Evolutionary conservation across 164 flowering plant species (phyloP).

Genomic region (Stephania cephalantha): DNA sequence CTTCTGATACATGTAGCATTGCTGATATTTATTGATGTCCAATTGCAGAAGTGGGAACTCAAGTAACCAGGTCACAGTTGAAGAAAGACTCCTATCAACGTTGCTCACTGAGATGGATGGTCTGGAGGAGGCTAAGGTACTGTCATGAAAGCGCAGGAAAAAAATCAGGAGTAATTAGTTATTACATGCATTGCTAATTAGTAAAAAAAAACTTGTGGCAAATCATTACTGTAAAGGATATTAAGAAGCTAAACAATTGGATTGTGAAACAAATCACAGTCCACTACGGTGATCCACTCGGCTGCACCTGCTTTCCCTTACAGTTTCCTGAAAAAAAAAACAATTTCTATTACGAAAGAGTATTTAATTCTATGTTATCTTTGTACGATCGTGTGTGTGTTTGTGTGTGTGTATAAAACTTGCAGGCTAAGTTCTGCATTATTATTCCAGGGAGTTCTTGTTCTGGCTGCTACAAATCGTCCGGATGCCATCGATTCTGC

Average conservation of each 20-base stretch:
- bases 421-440: constrained; percentile 3
- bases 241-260: too few relatives aligned
- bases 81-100: constrained; percentile 92
- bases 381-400: neutral
- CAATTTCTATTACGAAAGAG: too few relatives aligned
- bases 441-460: constrained; percentile 73
- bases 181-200: too few relatives aligned
- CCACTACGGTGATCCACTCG: too few relatives aligned
- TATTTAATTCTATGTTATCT: too few relatives aligned
- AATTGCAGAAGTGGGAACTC: constrained; percentile 56
- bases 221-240: too few relatives aligned
- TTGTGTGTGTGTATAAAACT: neutral
- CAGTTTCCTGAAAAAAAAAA: too few relatives aligned
- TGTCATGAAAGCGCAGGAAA: neutral
- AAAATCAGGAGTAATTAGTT: too few relatives aligned
- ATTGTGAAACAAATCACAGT: too few relatives aligned
- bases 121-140: constrained; percentile 77
- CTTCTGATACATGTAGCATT: neutral
- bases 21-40: neutral
- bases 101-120: constrained; percentile 99
- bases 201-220: too few relatives aligned
- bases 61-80: constrained; percentile 47
- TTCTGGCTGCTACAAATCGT: constrained; percentile 95
- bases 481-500: constrained; percentile 90
- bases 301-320: too few relatives aligned